Evolutionary conservation across 2,329 filamentous ascomycete genomes (phyloP), one percentile per base, ranked within the genome.

Genomic region (Ceratocystiopsis sp.): DNA sequence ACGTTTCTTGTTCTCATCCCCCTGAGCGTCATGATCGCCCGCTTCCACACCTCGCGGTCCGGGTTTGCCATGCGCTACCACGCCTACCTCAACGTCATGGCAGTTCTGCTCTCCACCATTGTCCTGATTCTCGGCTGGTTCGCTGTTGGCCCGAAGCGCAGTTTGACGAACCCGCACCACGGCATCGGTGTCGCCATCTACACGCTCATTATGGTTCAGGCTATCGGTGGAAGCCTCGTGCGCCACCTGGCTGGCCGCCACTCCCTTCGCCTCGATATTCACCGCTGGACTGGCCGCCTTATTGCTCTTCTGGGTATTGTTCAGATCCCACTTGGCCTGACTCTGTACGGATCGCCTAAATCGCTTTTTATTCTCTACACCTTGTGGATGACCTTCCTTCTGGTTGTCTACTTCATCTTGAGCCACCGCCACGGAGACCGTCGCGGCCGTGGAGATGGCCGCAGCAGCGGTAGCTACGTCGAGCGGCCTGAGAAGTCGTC

Each of bases 341-440:
- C 87, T 0, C 68, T 98, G 1, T 98, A 95, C 54, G 91, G 91
- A 7, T 94, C 87, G 29, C 89, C 91, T 6, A 76, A 80, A 54
- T 74, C 72, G 35, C 69, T 87, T 4, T 98, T 96, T 58, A 77
- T 98, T 42, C 66, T 96, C 4, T 98, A 82, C 55, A 72, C 87
- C 0, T 49, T 96, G 1, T 89, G 80, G 67, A 80, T 81, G 57
- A 73, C 75, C 25, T 68, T 82, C 16, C 63, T 95, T 33, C 51
- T 95, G 15, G 54, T 86, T 2, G 50, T 76, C 14, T 95, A 86
- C 60, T 93, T 96, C 53, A 66, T 89, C 44, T 65, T 94, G 33
- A 80, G 80, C 50, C 93, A 83, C 59, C 67, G 74, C 38, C 59
- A 78, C 63, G 60, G 76, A 61, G 60, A 73, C 54, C 52, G 69